These are phyloP conservation scores for Raphanus hybrid DNA, from an alignment of 441 rosid species.

Conservation along the genomic window DNA sequence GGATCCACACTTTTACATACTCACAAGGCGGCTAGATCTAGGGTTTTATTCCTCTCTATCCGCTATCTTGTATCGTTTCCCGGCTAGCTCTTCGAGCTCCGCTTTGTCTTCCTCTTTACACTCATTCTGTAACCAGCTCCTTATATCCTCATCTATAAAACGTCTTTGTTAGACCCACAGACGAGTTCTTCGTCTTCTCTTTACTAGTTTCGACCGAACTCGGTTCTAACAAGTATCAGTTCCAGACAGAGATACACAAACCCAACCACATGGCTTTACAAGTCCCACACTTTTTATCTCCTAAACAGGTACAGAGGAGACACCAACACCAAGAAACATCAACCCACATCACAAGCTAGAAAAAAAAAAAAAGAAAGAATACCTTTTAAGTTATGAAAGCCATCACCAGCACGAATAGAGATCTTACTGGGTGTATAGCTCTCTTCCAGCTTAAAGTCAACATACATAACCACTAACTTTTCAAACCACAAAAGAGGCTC, in stretches of 20 bases:
- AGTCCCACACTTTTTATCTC: constrained; percentile 85
- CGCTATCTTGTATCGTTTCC: too few species aligned
- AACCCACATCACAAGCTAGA: background rate
- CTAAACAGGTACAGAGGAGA: constrained; percentile 43
- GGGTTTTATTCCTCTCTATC: too few species aligned
- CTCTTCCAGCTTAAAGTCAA: constrained; percentile 95
- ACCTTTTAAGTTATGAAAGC: constrained; percentile 92
- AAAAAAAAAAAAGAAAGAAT: background rate
- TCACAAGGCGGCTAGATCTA: too few species aligned
- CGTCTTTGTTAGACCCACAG: too few species aligned
- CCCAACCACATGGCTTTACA: constrained; percentile 90
- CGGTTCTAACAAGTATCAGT: constrained; percentile 43
- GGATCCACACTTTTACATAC: too few species aligned
- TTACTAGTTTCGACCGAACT: too few species aligned
- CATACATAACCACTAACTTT: constrained; percentile 76
- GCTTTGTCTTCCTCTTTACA: too few species aligned
- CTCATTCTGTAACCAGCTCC: too few species aligned
- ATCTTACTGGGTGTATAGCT: constrained; percentile 91
- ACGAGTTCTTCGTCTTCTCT: too few species aligned
- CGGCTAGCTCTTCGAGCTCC: too few species aligned
- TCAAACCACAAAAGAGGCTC: background rate
- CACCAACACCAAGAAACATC: background rate
- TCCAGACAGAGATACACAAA: constrained; percentile 74
- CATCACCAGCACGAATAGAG: constrained; percentile 89
- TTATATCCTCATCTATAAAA: too few species aligned